Evolutionary conservation across 495 filamentous ascomycete species (phyloP).

Genomic region (Lasiosphaeriaceae sp.): DNA sequence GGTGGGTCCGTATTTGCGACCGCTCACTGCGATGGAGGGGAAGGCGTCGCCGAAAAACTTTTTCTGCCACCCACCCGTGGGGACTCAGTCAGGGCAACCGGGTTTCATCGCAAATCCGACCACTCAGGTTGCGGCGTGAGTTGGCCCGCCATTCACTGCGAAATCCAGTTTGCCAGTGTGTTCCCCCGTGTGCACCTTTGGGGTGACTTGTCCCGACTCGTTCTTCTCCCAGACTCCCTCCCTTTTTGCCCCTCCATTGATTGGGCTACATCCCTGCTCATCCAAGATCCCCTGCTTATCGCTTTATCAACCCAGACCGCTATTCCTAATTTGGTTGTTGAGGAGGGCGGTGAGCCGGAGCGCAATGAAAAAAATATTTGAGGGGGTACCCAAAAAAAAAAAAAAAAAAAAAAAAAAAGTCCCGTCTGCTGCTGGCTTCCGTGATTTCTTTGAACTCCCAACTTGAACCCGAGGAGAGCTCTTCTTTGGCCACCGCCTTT

Average conservation of each 20-base stretch:
- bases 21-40: conserved; percentile 23
- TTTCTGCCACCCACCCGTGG: conserved; percentile 17
- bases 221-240: no score
- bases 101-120: conserved; percentile 2
- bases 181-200: conserved; percentile 5
- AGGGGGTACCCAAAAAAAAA: conserved; percentile 1
- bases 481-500: neutral
- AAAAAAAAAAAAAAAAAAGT: no score
- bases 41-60: conserved; percentile 24
- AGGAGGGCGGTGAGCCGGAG: conserved; percentile 25
- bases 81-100: conserved; percentile 6
- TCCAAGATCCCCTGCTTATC: conserved; percentile 29
- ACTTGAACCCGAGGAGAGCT: no score
- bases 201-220: conserved; percentile 10
- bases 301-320: conserved; percentile 20
- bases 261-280: conserved; percentile 20
- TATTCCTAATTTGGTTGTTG: conserved; percentile 14
- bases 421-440: no score
- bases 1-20: conserved; percentile 8
- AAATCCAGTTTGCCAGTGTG: no score
- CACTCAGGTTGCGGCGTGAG: neutral
- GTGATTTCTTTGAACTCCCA: no score
- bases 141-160: neutral
- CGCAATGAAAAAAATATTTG: conserved; percentile 20
- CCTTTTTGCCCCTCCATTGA: conserved; percentile 22